A percentile compares a stretch with the other conserved stretches of the same genome.
Conservation (phyloP, 148 eudicot genomes). For the Camellia japonica region DNA sequence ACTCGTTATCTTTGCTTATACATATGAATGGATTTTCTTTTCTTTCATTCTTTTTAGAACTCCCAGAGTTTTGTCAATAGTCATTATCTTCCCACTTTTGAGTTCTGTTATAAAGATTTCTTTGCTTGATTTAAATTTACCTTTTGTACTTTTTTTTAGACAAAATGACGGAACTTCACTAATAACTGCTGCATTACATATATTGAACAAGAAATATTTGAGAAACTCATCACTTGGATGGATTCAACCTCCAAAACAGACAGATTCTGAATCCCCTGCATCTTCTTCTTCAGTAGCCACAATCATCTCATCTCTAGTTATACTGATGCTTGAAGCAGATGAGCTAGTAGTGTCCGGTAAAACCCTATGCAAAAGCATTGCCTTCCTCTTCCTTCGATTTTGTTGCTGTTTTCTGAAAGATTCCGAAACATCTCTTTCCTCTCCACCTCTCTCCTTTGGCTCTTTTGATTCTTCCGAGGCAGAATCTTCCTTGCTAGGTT, state of each 20-base stretch:
- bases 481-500: background rate
- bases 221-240: too few species aligned
- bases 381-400: slow-evolving; percentile 62
- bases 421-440: slow-evolving; percentile 41
- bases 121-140: too few species aligned
- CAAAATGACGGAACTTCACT: too few species aligned
- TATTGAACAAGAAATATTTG: too few species aligned
- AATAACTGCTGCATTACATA: too few species aligned
- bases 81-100: too few species aligned
- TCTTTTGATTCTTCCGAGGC: background rate
- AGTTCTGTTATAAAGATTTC: too few species aligned
- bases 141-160: too few species aligned
- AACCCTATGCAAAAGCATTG: slow-evolving; percentile 34
- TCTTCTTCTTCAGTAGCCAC: slow-evolving; percentile 32
- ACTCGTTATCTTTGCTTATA: too few species aligned
- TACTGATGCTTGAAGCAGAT: slow-evolving; percentile 45
- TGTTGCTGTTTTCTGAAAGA: slow-evolving; percentile 57
- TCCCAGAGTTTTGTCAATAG: too few species aligned
- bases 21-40: too few species aligned
- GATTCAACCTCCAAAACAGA: slow-evolving; percentile 21
- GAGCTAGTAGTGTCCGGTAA: slow-evolving; percentile 8
- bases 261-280: slow-evolving; percentile 50
- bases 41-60: too few species aligned
- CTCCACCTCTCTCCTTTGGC: background rate
- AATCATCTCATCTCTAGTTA: slow-evolving; percentile 38